phyloP scores from a whole-genome alignment of 1,139 yeast species.

The Saccharomyces uvarum region DNA sequence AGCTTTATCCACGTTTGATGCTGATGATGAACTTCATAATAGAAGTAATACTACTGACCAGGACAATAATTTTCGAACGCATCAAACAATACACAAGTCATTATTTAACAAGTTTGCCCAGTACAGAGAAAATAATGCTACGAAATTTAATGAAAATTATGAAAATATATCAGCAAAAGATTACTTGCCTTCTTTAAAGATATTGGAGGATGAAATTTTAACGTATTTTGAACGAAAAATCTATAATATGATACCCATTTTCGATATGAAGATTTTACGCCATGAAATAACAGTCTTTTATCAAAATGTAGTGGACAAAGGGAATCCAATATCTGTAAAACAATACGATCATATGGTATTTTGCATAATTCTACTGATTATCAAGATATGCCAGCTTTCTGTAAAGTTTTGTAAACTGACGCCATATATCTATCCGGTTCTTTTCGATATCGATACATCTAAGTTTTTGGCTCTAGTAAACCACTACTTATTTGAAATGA shows the following conservation, averaged over 20 bases:
- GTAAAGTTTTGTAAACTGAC: constrained; percentile 17
- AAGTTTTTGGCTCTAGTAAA: constrained; percentile 22
- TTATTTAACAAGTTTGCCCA: constrained; percentile 26
- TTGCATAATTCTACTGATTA: constrained; percentile 21
- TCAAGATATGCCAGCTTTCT: constrained; percentile 22
- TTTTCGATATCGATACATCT: constrained; percentile 18
- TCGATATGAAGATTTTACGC: constrained; percentile 16
- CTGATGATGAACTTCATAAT: constrained; percentile 12
- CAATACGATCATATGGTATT: constrained; percentile 23
- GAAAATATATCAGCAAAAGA: constrained; percentile 9
- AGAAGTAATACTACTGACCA: not conserved
- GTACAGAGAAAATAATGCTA: constrained; percentile 15
- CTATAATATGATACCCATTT: constrained; percentile 21
- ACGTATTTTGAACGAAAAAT: constrained; percentile 21
- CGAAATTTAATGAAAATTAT: constrained; percentile 8
- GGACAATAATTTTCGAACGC: constrained; percentile 11
- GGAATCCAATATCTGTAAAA: constrained; percentile 14
- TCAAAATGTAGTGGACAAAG: constrained; percentile 10
- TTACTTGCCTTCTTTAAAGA: constrained; percentile 15
- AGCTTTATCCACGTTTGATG: constrained; percentile 21
- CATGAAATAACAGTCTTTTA: constrained; percentile 16
- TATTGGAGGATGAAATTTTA: constrained; percentile 17
- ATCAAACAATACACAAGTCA: constrained; percentile 18
- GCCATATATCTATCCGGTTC: constrained; percentile 8
- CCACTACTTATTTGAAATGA: constrained; percentile 20